Evolutionary conservation across 768 basidiomycete genomes (phyloP), one percentile per base, ranked within the genome.

Genomic region (Termitomyces sp.): DNA sequence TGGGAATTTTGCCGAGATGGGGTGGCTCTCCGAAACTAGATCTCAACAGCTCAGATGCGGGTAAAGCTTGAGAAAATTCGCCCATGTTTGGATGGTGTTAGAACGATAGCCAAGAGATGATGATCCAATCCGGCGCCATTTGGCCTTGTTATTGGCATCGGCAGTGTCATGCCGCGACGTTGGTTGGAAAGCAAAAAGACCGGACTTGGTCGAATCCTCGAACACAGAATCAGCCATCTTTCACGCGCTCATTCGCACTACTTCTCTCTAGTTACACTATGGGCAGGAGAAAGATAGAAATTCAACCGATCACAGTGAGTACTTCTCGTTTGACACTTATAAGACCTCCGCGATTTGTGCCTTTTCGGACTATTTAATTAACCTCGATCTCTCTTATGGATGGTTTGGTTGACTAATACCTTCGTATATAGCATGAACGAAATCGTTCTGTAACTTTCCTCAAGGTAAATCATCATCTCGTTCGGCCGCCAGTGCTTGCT

Each of bases 401-500:
- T 24, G n/a, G 27, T 20, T 18, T 42, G 9, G 14, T 60, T 64
- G 37, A 54, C 34, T 30, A 5, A 32, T 22, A 34, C 56, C 71
- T 62, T 62, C 62, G 60, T 78, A 74, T 75, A 69, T 79, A 93
- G 91, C 89, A 93, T 76, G 91, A 93, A 76, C 86, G 91, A 75
- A 93, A 93, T 72, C 88, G 92, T 65, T 88, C 89, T 61, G 91
- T 93, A 71, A 93, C 92, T 66, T 93, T 93, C 81, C 78, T 92
- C 76, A 93, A 93, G 84, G 91, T 82, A 78, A 64, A 60, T 52
- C 47, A 36, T 46, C 59, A 57, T 58, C 62, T 59, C 57, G 48
- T 61, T 65, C 51, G 57, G 57, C 46, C 48, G 12, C 64, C 54
- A 69, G 69, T 72, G 68, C 71, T 76, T 37, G 77, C 83, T 86